A percentile compares a stretch with the other conserved stretches of the same genome.
These are phyloP conservation scores for Phallus indusiatus DNA, from an alignment of 768 basidiomycete genomes.

Conservation along the genomic window DNA sequence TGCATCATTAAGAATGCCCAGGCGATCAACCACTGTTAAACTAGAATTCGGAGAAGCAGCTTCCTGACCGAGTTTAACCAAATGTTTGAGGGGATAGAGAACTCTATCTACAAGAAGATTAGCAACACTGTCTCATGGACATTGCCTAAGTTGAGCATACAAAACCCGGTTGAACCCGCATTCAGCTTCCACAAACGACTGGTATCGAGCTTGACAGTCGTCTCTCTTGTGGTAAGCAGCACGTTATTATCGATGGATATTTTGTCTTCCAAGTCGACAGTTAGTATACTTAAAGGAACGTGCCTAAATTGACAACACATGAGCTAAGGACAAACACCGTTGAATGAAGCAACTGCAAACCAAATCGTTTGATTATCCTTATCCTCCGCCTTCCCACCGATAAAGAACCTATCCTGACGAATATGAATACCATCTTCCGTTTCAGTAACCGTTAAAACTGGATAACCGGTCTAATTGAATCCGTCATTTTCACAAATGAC, in stretches of 20 bases:
- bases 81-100: conserved; percentile 70
- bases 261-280: conserved; percentile 51
- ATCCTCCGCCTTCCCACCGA: conserved; percentile 66
- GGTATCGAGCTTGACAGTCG: conserved; percentile 60
- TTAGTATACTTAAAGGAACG: conserved; percentile 67
- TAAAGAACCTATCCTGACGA: conserved; percentile 87
- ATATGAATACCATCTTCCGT: conserved; percentile 59
- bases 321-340: not conserved
- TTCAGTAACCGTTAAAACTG: conserved; percentile 82
- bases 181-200: conserved; percentile 83
- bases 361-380: conserved; percentile 87
- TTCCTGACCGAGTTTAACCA: conserved; percentile 69
- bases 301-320: not conserved
- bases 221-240: conserved; percentile 62
- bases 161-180: conserved; percentile 80
- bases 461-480: conserved; percentile 58
- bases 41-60: conserved; percentile 53
- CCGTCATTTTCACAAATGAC: not conserved
- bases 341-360: conserved; percentile 28
- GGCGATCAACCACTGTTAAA: conserved; percentile 77
- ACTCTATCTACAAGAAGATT: conserved; percentile 54
- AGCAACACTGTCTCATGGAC: not conserved
- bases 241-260: conserved; percentile 47
- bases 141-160: conserved; percentile 26
- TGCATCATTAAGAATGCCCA: conserved; percentile 81